Base-by-base conservation (phyloP, 192 early-diverging fungal genomes). In the Coemansia sp. region DNA sequence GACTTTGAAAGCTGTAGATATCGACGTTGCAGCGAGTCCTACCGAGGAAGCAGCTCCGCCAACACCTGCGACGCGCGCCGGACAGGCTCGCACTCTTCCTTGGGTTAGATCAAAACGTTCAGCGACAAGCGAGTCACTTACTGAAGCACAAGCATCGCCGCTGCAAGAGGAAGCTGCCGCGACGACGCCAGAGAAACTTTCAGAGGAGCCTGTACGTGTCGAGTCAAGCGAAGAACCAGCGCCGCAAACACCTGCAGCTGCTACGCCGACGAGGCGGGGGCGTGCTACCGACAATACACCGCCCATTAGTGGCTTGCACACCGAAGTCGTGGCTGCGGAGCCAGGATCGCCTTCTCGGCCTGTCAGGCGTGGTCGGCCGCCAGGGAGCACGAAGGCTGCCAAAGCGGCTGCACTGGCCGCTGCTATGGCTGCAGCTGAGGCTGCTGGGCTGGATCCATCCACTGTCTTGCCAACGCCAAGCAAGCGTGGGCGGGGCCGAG, bases 321-420 rank as follows among this genome's bases (percentile, higher is more conserved):
- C 41, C 1, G 63, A 27, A 14, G 45, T 0, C 1, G 17, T 32
- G 38, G 15, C 38, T n/a, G n/a, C 63, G 12, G 44, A 63, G 45
- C 9, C 10, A 23, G n/a, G 7, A 21, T 21, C 50, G 29, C 17
- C 55, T 4, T 32, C 55, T 4, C 29, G 1, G 15, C 55, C 55
- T 11, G 55, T 1, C 29, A 70, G 55, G 48, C 62, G 68, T 17
- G 68, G 68, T 6, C 45, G 68, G 5, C 68, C 68, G 29, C 59
- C 23, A 0, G 62, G 62, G 21, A n/a, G 27, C 5, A 44, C 39
- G 5, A 60, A 62, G 31, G 55, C 55, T 58, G 55, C 55, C 55
- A 58, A 31, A n/a, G 55, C 12, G 29, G 55, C 55, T 29, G 55
- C 55, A 8, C 55, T 58, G 29, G 46, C 46, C 0, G 46, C 46